Evolutionary conservation across 2,329 filamentous ascomycete species (phyloP).

Genomic region (Hypomyces perniciosus): DNA sequence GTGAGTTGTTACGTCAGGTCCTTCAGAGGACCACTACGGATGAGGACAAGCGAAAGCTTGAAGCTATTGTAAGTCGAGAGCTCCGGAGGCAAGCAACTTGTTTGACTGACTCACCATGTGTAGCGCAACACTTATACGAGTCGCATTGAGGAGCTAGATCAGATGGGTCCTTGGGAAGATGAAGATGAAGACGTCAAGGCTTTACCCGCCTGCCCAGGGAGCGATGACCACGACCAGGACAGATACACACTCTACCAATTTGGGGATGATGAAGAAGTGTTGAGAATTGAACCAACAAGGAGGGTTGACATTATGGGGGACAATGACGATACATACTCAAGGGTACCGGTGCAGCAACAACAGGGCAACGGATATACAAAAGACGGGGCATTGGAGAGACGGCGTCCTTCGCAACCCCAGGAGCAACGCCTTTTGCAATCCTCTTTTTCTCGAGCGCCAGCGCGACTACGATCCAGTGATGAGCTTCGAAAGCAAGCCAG

Average conservation of each 20-base stretch:
- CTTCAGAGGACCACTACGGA: constrained; percentile 77
- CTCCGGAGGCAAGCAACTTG: background rate
- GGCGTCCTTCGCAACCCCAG: constrained; percentile 21
- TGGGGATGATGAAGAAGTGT: background rate
- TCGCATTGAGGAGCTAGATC: constrained; percentile 79
- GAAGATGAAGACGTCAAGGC: constrained; percentile 60
- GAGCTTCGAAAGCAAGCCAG: constrained; percentile 40
- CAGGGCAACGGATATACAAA: constrained; percentile 17
- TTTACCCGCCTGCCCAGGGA: constrained; percentile 64
- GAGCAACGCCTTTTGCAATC: constrained; percentile 40
- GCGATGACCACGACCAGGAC: constrained; percentile 27
- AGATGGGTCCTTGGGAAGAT: constrained; percentile 54
- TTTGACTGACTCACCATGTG: constrained; percentile 5
- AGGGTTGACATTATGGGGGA: constrained; percentile 39
- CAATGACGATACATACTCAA: constrained; percentile 10
- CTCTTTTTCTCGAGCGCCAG: constrained; percentile 47
- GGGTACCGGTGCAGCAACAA: background rate
- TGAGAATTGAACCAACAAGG: constrained; percentile 45
- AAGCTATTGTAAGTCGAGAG: constrained; percentile 71
- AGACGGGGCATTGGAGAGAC: constrained; percentile 20
- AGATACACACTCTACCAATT: constrained; percentile 3
- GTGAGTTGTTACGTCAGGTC: constrained; percentile 79
- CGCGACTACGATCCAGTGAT: constrained; percentile 23
- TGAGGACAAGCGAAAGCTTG: constrained; percentile 83
- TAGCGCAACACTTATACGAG: constrained; percentile 85